Base-by-base conservation (phyloP, 2,329 filamentous ascomycete species). In the Sporothrix sp. region DNA sequence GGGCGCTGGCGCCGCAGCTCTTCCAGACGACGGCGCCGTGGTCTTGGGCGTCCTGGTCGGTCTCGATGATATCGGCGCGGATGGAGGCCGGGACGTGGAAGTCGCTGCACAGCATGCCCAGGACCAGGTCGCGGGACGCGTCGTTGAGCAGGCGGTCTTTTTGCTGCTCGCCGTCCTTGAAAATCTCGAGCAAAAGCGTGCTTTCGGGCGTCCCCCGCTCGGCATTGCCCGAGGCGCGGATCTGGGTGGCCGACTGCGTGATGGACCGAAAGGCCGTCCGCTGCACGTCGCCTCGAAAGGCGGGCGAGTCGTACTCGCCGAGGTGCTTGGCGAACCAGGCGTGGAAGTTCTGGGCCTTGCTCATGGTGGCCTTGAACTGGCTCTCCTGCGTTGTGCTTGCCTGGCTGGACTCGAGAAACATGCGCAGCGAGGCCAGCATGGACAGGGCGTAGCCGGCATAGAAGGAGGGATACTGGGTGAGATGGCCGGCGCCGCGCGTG, bases 321-420 rank as follows among this genome's bases (percentile, higher is more conserved):
- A 96, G 71, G 58, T 85, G 89, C 42, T 76, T 70, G 8, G 77
- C 75, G 45, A 97, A 79, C 89, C 90, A 97, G 10, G 69, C 64
- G 58, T 90, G 83, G 58, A 98, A 97, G 1, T 65, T 68, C 54
- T 83, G 76, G 7, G 87, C 84, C 60, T 85, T 91, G 53, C 73
- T 79, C 71, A 89, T 81, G 1, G 88, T 95, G 6, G 78, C 76
- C 56, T 78, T 77, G 63, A 91, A 85, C 58, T 95, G 87, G 53
- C 78, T 87, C 62, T 94, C 87, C 59, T 95, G 87, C 0, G 87
- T 91, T 4, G 85, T 91, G 59, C 81, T 88, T 11, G 85, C 81
- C 59, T 89, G 84, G 28, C 78, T 81, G 2, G 83, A 84, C 38
- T 82, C 78, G 14, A 94, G 70, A 59, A 95, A 90, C 8, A 82